A percentile compares a stretch with the other conserved stretches of the same genome.
Evolutionary conservation across 2,329 filamentous ascomycete genomes (phyloP).

Genomic region (Alternaria ethzedia): DNA sequence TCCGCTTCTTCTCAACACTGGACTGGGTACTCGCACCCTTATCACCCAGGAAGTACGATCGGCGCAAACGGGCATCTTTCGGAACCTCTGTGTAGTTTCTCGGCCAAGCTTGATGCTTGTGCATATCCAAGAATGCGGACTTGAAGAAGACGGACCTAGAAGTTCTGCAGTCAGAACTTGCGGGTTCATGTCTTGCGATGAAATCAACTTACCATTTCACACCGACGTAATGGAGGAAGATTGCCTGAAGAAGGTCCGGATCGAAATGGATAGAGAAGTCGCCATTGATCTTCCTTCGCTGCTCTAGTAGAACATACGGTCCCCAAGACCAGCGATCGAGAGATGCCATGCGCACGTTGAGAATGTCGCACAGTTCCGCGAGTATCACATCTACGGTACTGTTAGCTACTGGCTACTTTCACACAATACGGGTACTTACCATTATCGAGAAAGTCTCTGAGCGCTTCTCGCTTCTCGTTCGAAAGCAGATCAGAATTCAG

Average conservation of each 20-base stretch:
- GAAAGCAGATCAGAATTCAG: slow-evolving; percentile 55
- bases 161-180: not conserved
- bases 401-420: not conserved
- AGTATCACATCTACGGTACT: slow-evolving; percentile 30
- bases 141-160: slow-evolving; percentile 40
- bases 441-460: slow-evolving; percentile 43
- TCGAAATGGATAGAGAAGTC: slow-evolving; percentile 38
- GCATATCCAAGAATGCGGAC: slow-evolving; percentile 24
- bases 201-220: slow-evolving; percentile 24
- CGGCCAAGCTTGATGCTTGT: slow-evolving; percentile 28
- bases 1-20: slow-evolving; percentile 30
- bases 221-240: slow-evolving; percentile 44
- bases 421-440: not conserved
- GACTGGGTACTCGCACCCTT: not conserved
- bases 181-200: no score
- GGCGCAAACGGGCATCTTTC: slow-evolving; percentile 28
- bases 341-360: slow-evolving; percentile 39
- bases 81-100: slow-evolving; percentile 19
- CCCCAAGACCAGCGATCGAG: slow-evolving; percentile 41
- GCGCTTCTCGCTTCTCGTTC: slow-evolving; percentile 43
- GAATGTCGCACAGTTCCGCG: slow-evolving; percentile 39
- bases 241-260: slow-evolving; percentile 40
- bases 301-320: slow-evolving; percentile 35
- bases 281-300: slow-evolving; percentile 39
- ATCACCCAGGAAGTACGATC: slow-evolving; percentile 34